phyloP scores from a whole-genome alignment of 1,284 basidiomycete genomes.

The Irpex rosettiformis region DNA sequence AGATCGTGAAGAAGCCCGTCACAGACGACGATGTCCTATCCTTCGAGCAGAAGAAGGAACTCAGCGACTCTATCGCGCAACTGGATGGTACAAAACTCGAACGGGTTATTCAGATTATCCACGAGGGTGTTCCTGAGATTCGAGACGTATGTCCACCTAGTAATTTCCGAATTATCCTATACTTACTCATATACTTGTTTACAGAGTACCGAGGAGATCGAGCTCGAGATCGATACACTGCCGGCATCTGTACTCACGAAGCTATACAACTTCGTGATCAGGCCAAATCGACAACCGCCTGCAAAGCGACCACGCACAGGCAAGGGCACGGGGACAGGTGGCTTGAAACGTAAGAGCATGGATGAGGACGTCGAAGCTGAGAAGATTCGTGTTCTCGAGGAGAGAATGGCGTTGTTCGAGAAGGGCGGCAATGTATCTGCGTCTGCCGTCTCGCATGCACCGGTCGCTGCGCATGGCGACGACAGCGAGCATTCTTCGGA shows the following conservation, averaged over 20 bases:
- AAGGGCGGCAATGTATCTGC: conserved; percentile 39
- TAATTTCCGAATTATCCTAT: conserved; percentile 7
- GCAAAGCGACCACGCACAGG: conserved; percentile 65
- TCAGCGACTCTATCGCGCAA: conserved; percentile 86
- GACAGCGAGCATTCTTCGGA: conserved; percentile 76
- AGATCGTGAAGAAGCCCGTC: conserved; percentile 36
- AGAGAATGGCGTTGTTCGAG: conserved; percentile 75
- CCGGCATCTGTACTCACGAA: conserved; percentile 82
- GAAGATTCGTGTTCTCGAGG: conserved; percentile 86
- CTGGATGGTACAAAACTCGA: conserved; percentile 78
- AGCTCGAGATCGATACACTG: conserved; percentile 91
- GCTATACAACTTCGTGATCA: conserved; percentile 91
- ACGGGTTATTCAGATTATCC: conserved; percentile 88
- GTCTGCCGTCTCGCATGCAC: conserved; percentile 26
- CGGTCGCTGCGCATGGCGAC: conserved; percentile 34
- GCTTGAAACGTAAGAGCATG: conserved; percentile 88
- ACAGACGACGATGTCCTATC: conserved; percentile 72
- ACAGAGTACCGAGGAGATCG: conserved; percentile 93
- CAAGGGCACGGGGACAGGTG: conserved; percentile 81
- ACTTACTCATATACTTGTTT: conserved; percentile 7
- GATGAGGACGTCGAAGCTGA: conserved; percentile 86
- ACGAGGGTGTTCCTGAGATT: conserved; percentile 85
- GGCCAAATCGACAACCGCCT: conserved; percentile 57
- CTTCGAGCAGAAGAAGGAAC: conserved; percentile 94
- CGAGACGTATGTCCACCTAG: conserved; percentile 68